Conservation (phyloP, 2,329 filamentous ascomycete species). For the Ampelomyces quisqualis region DNA sequence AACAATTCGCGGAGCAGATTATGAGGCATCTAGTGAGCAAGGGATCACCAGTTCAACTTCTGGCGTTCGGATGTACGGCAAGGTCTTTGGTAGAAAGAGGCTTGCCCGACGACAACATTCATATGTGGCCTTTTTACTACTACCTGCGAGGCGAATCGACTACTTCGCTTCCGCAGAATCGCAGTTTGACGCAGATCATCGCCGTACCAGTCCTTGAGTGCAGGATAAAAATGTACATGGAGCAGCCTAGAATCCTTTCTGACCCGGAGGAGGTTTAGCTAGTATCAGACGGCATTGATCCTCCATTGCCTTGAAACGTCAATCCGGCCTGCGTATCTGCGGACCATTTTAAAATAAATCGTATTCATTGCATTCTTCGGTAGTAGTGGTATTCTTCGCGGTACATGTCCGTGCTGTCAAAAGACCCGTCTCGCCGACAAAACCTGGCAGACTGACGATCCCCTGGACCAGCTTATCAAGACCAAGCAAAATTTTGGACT, state of each 20-base stretch:
- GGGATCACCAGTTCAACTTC: neutral
- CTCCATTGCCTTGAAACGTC: too few species aligned
- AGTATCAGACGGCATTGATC: too few species aligned
- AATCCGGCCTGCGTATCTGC: too few species aligned
- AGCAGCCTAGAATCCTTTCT: neutral
- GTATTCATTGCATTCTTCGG: too few species aligned
- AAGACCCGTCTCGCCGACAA: too few species aligned
- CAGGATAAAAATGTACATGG: neutral
- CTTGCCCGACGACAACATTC: neutral
- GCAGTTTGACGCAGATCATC: constrained; percentile 1
- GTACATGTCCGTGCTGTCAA: too few species aligned
- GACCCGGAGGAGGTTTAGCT: neutral
- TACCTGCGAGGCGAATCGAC: neutral
- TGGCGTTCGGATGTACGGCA: neutral
- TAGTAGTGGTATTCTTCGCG: too few species aligned
- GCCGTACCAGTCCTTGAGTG: neutral
- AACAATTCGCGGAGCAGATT: neutral
- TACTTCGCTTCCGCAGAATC: neutral
- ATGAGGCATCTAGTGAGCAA: neutral
- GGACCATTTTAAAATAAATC: too few species aligned
- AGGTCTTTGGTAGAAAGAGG: neutral
- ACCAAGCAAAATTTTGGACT: constrained; percentile 25
- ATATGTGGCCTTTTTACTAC: constrained; percentile 1
- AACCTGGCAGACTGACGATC: too few species aligned
- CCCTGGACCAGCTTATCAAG: too few species aligned